These are phyloP conservation scores for Pouteria glomerata DNA, from an alignment of 148 eudicot species.

Conservation along the genomic window DNA sequence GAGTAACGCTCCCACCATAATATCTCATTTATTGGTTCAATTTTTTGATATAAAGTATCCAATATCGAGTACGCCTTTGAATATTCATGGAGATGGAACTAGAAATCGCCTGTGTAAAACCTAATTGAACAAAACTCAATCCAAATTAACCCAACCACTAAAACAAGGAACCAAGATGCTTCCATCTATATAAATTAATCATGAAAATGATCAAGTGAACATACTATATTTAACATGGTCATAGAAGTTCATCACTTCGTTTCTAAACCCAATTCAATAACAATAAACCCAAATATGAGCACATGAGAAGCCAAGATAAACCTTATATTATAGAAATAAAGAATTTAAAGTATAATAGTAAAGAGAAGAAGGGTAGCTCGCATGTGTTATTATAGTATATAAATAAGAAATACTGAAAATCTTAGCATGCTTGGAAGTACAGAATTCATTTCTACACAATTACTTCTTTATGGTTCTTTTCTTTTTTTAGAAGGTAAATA, in stretches of 20 bases:
- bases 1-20: not conserved
- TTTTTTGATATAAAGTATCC: conserved; percentile 70
- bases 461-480: too few species aligned
- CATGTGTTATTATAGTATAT: not conserved
- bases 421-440: not conserved
- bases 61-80: conserved; percentile 62
- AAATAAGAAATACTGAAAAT: not conserved
- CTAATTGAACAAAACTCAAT: conserved; percentile 4
- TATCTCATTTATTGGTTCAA: conserved; percentile 95
- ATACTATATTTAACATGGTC: conserved; percentile 70
- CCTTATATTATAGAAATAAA: not conserved
- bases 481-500: too few species aligned
- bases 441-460: too few species aligned
- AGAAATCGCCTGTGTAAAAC: conserved; percentile 61
- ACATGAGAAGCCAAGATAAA: not conserved
- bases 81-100: conserved; percentile 81
- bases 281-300: not conserved
- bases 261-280: conserved; percentile 37
- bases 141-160: not conserved
- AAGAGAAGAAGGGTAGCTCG: not conserved
- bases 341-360: not conserved
- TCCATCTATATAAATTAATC: not conserved
- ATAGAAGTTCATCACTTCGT: conserved; percentile 64
- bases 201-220: conserved; percentile 8
- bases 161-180: not conserved